Evolutionary conservation across 257 asterid species (phyloP), one percentile per base, ranked within the genome.

Genomic region (Fraxinus anomala): DNA sequence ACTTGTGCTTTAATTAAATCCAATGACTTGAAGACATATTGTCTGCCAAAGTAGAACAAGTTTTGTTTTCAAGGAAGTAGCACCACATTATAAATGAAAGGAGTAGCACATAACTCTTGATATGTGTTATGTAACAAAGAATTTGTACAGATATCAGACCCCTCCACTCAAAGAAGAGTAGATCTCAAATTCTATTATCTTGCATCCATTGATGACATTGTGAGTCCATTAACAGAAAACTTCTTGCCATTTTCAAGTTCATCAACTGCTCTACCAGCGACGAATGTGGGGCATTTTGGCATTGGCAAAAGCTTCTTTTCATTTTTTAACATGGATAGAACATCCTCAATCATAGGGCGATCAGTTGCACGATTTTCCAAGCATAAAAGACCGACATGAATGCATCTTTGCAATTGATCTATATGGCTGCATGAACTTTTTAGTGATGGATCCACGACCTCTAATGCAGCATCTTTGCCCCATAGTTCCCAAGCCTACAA

Each of bases 401-500:
- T 78, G 77, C 86, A 85, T 80, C 87, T 81, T 16, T 79, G 77
- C 59, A 89, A 4, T 80, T 78, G 87, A 31, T 76, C 82, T 30
- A 37, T 63, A 23, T n/a, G 63, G 34, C 61, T 69, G 76, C 85
- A 84, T 14, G 88, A 77, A 73, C 77, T 77, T 12, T 68, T 82
- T 24, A 90, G 76, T 9, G 51, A 65, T 30, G 87, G 89, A 83
- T 90, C 92, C 81, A 82, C 76, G 28, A 92, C 69, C 51, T 85
- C 84, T 56, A 77, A 37, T 7, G 86, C 88, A 70, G 56, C 61
- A 47, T 68, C 86, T n/a, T 77, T 79, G 49, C 40, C 71, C 94
- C 92, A 90, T 19, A 79, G 83, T 81, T 87, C 90, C 92, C 96
- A 92, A 10, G 87, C 91, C 94, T 92, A 78, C 75, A 82, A 23